Conservation (phyloP, 1,284 basidiomycete species). For the Apiotrichum veenhuisii region DNA sequence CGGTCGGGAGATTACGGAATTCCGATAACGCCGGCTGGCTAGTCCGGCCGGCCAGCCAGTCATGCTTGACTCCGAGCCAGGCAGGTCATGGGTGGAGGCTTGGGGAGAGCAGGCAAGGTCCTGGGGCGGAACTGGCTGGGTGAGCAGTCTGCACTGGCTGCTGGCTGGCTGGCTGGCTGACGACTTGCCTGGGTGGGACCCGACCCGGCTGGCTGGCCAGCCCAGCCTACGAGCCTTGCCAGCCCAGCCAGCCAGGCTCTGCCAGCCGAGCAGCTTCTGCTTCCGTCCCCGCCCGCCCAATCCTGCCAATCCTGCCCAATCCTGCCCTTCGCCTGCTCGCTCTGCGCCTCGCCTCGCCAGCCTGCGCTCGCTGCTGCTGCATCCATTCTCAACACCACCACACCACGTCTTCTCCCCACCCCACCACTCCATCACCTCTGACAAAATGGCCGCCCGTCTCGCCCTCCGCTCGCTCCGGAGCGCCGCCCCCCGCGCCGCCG, state of each 20-base stretch:
- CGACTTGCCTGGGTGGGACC: no score
- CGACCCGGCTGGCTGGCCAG: background rate
- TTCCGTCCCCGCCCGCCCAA: background rate
- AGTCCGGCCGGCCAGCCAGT: background rate
- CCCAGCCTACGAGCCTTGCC: no score
- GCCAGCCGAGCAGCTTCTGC: conserved; percentile 3
- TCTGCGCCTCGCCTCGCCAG: conserved; percentile 2
- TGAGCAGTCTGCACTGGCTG: no score
- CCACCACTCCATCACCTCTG: conserved; percentile 16
- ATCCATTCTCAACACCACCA: conserved; percentile 2
- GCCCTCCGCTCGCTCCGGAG: conserved; percentile 48
- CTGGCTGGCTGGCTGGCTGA: background rate
- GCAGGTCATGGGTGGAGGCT: no score
- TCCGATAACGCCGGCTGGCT: background rate
- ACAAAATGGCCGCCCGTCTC: conserved; percentile 50
- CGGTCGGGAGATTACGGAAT: conserved; percentile 1
- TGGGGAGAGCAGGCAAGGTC: no score
- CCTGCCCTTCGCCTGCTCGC: conserved; percentile 3
- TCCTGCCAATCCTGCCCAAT: background rate
- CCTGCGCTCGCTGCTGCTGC: background rate
- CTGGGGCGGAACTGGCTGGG: no score
- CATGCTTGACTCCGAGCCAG: no score
- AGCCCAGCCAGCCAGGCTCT: background rate
- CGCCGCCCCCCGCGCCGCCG: conserved; percentile 36
- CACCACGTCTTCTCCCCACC: conserved; percentile 9